Evolutionary conservation across 2,329 filamentous ascomycete species (phyloP), one percentile per base, ranked within the genome.

Genomic region (Sporothrix brasiliensis): DNA sequence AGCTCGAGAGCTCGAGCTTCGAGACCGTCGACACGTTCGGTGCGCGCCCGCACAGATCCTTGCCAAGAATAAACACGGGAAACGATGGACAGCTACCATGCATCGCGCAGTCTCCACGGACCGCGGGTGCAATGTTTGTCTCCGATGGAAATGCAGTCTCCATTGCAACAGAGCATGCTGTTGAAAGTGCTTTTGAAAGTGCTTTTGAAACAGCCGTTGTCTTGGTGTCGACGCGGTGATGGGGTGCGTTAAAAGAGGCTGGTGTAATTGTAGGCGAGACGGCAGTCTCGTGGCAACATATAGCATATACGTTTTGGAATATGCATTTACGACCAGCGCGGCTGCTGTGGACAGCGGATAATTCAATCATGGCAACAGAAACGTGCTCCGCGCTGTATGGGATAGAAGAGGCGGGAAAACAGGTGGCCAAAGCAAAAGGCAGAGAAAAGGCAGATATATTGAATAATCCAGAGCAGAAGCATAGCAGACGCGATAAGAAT

Each of bases 351-450:
- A 56, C 30, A 19, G 39, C 49, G 63, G 63, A 54, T 41, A 67
- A 67, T 54, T 30, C 63, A 67, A 67, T 67, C 24, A 16, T 16
- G 3, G 14, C 16, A 24, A 24, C 63, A 54, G 16, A 41, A 34
- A 44, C 27, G 11, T 61, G 34, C 56, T 1, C 7, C 9, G 6
- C 34, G 34, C 34, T 61, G 56, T 61, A 61, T n/a, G 56, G 56
- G 63, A 54, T 27, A 67, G 30, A 67, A 53, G 63, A 14, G 4
- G 24, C 60, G 60, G 27, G 49, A 34, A 52, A 53, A 53, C 63
- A 67, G 63, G 63, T 53, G 63, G 63, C 63, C 63, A 44, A 67
- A 67, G 49, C 63, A 24, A 54, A 67, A 67, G 60, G 60, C 19
- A 67, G 16, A 21, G 41, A 27, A 66, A n/a, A 10, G 24, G 61